A percentile compares a stretch with the other conserved stretches of the same genome.
phyloP scores from a whole-genome alignment of 2,329 filamentous ascomycete genomes.

The Chaetomium strumarium region DNA sequence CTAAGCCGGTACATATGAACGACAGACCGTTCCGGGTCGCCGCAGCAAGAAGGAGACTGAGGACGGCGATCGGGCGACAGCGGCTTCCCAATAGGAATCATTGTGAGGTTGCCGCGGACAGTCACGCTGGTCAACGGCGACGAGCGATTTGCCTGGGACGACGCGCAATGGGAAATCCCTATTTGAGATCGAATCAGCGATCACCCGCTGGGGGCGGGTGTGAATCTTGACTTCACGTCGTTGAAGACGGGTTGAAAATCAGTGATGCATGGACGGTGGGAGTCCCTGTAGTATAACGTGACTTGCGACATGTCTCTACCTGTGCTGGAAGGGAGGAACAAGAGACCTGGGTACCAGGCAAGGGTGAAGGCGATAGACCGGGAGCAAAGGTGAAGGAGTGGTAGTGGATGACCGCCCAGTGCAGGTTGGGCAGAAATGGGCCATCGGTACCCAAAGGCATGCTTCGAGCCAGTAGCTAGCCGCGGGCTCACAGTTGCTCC shows the following conservation, averaged over 20 bases:
- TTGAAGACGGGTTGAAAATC: not conserved
- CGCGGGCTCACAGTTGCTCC: constrained; percentile 20
- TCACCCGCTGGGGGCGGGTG: constrained; percentile 20
- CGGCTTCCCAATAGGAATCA: constrained; percentile 14
- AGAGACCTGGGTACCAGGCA: constrained; percentile 14
- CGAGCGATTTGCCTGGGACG: constrained; percentile 2
- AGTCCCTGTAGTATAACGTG: not conserved
- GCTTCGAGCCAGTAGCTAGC: constrained; percentile 21
- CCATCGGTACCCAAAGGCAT: constrained; percentile 29
- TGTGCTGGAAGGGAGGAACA: constrained; percentile 2
- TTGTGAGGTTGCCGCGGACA: constrained; percentile 5
- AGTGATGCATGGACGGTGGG: constrained; percentile 11
- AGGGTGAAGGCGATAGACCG: constrained; percentile 9
- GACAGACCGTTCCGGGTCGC: not conserved
- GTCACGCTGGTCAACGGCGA: constrained; percentile 5
- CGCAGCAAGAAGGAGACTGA: constrained; percentile 2
- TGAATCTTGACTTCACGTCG: not conserved
- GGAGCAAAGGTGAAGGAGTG: constrained; percentile 26
- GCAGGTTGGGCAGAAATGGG: constrained; percentile 31
- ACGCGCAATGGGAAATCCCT: constrained; percentile 15
- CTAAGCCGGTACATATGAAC: constrained; percentile 14
- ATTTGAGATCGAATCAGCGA: constrained; percentile 28
- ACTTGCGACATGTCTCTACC: not conserved
- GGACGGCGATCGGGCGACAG: constrained; percentile 4
- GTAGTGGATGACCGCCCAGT: constrained; percentile 25